A percentile compares a stretch with the other conserved stretches of the same genome.
These are phyloP conservation scores for Tuber borchii DNA, from an alignment of 495 filamentous ascomycete genomes.

Conservation along the genomic window DNA sequence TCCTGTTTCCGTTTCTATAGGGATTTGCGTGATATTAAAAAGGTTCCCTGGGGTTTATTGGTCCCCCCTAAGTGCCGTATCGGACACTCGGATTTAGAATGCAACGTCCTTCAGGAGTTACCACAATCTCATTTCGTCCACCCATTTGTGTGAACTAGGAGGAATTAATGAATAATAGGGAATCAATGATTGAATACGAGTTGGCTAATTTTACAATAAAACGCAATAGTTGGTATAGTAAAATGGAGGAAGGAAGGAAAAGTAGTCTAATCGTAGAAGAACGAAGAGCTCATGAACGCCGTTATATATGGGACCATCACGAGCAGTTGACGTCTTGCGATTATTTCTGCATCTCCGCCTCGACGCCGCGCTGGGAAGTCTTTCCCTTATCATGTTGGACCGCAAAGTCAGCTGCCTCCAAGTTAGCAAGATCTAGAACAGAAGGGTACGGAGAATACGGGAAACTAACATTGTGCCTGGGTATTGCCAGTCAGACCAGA, in stretches of 20 bases:
- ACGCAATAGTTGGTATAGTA: neutral
- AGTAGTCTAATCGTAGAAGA: neutral
- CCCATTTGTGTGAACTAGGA: too few species aligned
- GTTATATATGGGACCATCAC: neutral
- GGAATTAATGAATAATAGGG: too few species aligned
- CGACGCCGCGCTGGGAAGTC: conserved; percentile 75
- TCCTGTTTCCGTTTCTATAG: too few species aligned
- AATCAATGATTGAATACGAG: neutral
- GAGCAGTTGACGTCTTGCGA: neutral
- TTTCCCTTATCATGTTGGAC: conserved; percentile 77
- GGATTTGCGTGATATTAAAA: too few species aligned
- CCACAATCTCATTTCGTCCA: too few species aligned
- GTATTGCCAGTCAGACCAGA: conserved; percentile 67
- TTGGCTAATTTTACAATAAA: neutral
- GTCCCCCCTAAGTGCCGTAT: too few species aligned
- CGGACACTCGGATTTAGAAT: too few species aligned
- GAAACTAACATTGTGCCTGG: conserved; percentile 48
- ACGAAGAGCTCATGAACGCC: conserved; percentile 3
- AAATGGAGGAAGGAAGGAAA: neutral
- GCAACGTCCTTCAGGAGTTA: too few species aligned
- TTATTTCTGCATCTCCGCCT: conserved; percentile 63
- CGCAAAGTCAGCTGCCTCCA: conserved; percentile 43
- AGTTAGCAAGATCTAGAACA: conserved; percentile 28
- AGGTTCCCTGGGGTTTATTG: too few species aligned
- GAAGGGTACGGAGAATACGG: neutral